phyloP scores from a whole-genome alignment of 306 rosid species.

The Dryas octopetala region DNA sequence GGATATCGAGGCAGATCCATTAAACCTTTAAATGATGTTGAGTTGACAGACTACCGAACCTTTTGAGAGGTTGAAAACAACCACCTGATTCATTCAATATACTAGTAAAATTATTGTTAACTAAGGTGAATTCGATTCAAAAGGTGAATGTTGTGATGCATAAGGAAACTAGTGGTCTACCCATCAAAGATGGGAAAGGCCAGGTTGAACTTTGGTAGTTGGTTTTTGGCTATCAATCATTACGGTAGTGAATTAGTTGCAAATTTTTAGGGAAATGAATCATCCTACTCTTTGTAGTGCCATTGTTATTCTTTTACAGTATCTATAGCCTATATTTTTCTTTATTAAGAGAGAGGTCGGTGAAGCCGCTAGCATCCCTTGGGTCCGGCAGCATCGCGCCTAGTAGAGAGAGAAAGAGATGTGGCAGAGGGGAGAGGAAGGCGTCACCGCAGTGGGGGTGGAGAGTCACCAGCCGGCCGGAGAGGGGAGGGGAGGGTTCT shows the following conservation, averaged over 20 bases:
- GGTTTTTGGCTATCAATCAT: conserved; percentile 40
- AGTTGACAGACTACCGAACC: conserved; percentile 28
- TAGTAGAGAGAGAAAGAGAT: too few species aligned
- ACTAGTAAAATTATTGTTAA: conserved; percentile 31
- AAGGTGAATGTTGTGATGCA: conserved; percentile 40
- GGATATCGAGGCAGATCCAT: conserved; percentile 79
- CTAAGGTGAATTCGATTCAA: conserved; percentile 28
- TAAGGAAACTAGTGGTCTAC: conserved; percentile 27
- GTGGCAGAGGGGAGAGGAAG: too few species aligned
- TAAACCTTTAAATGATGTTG: conserved; percentile 54
- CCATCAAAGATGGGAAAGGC: conserved; percentile 30
- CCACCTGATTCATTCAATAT: conserved; percentile 32
- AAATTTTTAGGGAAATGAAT: conserved; percentile 40
- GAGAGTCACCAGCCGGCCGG: too few species aligned
- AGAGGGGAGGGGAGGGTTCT: too few species aligned
- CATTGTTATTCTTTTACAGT: conserved; percentile 58
- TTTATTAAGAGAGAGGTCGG: neutral
- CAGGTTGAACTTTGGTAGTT: conserved; percentile 24
- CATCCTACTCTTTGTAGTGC: conserved; percentile 49
- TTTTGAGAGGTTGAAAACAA: conserved; percentile 32
- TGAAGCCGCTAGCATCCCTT: too few species aligned
- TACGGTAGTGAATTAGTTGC: conserved; percentile 43
- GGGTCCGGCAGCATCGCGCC: too few species aligned
- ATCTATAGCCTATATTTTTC: conserved; percentile 30
- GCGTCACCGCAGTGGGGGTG: too few species aligned